A percentile compares a stretch with the other conserved stretches of the same genome.
phyloP scores from a whole-genome alignment of 768 basidiomycete species.

The Tephrocybe rancida region DNA sequence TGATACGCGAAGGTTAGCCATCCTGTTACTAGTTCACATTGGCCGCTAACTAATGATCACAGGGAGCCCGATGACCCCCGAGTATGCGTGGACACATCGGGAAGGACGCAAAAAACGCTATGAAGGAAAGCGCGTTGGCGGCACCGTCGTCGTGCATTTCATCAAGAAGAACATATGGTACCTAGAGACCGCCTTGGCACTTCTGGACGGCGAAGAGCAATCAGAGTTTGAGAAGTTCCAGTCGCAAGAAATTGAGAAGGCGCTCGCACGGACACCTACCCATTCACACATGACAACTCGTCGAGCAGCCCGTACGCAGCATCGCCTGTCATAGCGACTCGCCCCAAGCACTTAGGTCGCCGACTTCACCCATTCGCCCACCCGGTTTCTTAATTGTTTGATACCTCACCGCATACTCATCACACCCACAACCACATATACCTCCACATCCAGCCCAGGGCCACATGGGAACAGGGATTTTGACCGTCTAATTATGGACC shows the following conservation, averaged over 20 bases:
- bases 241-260: constrained; percentile 24
- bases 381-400: neutral
- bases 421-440: constrained; percentile 1
- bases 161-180: constrained; percentile 99
- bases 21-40: neutral
- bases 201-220: constrained; percentile 79
- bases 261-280: constrained; percentile 11
- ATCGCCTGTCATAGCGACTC: constrained; percentile 7
- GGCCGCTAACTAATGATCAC: constrained; percentile 3
- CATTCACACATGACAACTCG: constrained; percentile 12
- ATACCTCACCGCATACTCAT: neutral
- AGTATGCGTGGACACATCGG: constrained; percentile 70
- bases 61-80: constrained; percentile 62
- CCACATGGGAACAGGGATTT: constrained; percentile 1
- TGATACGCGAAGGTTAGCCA: constrained; percentile 58
- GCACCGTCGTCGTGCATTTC: constrained; percentile 95
- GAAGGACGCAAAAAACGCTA: constrained; percentile 72
- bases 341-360: neutral
- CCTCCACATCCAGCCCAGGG: constrained; percentile 3
- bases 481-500: constrained; percentile 1
- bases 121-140: constrained; percentile 74
- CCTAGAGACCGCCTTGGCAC: constrained; percentile 86
- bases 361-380: too few relatives aligned
- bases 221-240: constrained; percentile 55
- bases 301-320: constrained; percentile 3